Percentiles rank a stretch among this genome's conserved stretches.
phyloP scores from a whole-genome alignment of 257 asterid genomes.

The Solanum ossicruentum region DNA sequence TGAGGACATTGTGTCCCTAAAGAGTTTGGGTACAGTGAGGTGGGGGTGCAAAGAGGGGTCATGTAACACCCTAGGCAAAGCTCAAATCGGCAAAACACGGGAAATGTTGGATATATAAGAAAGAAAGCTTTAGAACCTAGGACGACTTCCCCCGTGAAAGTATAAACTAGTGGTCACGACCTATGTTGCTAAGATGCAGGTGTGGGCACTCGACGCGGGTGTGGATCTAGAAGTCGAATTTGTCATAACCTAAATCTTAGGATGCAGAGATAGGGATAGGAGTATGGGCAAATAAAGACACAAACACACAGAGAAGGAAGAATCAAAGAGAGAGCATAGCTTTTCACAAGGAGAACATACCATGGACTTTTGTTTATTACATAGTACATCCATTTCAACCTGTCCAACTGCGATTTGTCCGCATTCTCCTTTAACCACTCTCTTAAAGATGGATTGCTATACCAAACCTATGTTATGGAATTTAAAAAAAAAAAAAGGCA shows the following conservation, averaged over 20 bases:
- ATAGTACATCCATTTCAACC: constrained; percentile 73
- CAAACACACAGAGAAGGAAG: background rate
- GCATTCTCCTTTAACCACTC: constrained; percentile 78
- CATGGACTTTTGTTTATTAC: constrained; percentile 84
- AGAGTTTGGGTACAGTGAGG: background rate
- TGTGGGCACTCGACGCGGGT: background rate
- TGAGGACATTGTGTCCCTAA: background rate
- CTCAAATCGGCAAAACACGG: background rate
- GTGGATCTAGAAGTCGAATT: background rate
- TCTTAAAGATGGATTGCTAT: constrained; percentile 72
- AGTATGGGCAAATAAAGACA: background rate
- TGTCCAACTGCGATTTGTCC: constrained; percentile 51
- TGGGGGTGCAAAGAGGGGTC: background rate
- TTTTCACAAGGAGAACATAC: constrained; percentile 20
- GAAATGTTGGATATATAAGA: background rate
- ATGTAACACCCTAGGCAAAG: background rate
- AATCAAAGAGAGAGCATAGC: background rate
- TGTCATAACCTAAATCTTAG: background rate
- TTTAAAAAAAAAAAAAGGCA: background rate
- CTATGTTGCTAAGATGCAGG: background rate
- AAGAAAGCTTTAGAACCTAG: background rate
- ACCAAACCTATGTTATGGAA: constrained; percentile 61
- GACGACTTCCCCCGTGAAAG: background rate
- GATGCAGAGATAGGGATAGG: background rate
- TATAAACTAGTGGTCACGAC: background rate